A percentile compares a stretch with the other conserved stretches of the same genome.
Evolutionary conservation across 164 flowering plant species (phyloP).

Genomic region (Vitis cinerea): DNA sequence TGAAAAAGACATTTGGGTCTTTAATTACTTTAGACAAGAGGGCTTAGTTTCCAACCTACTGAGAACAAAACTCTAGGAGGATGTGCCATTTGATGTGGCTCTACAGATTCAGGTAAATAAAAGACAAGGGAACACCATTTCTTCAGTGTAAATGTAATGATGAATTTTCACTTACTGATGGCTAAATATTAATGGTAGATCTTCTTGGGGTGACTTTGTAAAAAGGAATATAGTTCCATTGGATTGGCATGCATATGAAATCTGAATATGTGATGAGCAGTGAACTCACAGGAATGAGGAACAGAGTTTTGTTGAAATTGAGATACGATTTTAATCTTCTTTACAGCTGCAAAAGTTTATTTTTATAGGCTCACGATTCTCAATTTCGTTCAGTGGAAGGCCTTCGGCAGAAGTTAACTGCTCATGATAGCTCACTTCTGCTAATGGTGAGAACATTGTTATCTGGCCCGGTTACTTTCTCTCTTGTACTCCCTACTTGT

Average conservation of each 20-base stretch:
- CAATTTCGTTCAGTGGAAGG: constrained; percentile 57
- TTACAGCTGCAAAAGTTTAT: background rate
- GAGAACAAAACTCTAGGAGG: background rate
- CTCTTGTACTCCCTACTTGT: background rate
- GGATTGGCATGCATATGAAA: too few relatives aligned
- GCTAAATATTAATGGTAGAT: too few relatives aligned
- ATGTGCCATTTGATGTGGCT: background rate
- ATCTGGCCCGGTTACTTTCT: constrained; percentile 6
- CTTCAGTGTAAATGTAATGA: background rate
- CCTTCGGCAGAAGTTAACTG: constrained; percentile 59
- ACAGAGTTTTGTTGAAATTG: too few relatives aligned
- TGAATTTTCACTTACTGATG: too few relatives aligned
- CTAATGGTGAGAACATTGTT: constrained; percentile 48
- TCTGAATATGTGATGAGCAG: too few relatives aligned
- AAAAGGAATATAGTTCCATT: too few relatives aligned
- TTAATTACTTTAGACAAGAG: background rate
- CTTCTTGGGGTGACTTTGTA: too few relatives aligned
- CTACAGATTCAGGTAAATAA: background rate
- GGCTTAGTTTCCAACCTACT: background rate
- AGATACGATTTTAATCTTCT: too few relatives aligned
- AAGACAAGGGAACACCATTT: background rate
- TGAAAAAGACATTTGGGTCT: background rate
- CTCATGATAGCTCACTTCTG: constrained; percentile 59
- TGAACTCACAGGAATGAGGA: too few relatives aligned
- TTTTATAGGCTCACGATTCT: constrained; percentile 6